Conservation (phyloP, 768 basidiomycete species). For the Pisolithus orientalis region DNA sequence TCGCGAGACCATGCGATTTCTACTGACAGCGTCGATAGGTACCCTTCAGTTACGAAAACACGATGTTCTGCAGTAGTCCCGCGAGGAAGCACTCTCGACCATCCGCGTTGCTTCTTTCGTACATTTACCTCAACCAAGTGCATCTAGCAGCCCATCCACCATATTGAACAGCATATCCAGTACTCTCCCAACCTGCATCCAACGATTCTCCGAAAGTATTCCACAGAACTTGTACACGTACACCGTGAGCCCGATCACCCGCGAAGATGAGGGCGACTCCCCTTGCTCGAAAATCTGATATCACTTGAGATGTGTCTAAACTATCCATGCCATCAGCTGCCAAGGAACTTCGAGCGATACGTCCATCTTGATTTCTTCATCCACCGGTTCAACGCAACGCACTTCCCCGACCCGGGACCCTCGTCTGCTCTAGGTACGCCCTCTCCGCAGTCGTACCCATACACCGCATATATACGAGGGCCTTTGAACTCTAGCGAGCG, state of each 20-base stretch:
- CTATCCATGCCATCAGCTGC: too few relatives aligned
- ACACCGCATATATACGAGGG: too few relatives aligned
- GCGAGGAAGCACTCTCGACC: slow-evolving; percentile 74
- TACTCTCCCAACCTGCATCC: not conserved
- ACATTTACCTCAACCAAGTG: slow-evolving; percentile 60
- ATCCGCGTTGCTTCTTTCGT: slow-evolving; percentile 63
- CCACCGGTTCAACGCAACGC: too few relatives aligned
- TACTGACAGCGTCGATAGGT: slow-evolving; percentile 70
- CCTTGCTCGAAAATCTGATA: not conserved
- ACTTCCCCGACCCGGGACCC: too few relatives aligned
- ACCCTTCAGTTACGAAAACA: slow-evolving; percentile 70
- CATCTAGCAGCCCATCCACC: too few relatives aligned
- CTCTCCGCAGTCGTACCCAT: too few relatives aligned
- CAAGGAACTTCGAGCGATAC: too few relatives aligned
- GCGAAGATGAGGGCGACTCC: not conserved
- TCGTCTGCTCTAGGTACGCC: too few relatives aligned
- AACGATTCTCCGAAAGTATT: not conserved
- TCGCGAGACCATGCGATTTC: slow-evolving; percentile 35
- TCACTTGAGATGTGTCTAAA: too few relatives aligned
- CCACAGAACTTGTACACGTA: slow-evolving; percentile 26
- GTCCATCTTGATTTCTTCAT: too few relatives aligned
- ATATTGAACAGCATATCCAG: too few relatives aligned
- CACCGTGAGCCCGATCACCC: slow-evolving; percentile 18
- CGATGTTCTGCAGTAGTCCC: slow-evolving; percentile 57
- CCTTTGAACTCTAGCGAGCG: too few relatives aligned